These are phyloP conservation scores for Penicillium sp. DNA, from an alignment of 2,329 filamentous ascomycete genomes.

Conservation along the genomic window DNA sequence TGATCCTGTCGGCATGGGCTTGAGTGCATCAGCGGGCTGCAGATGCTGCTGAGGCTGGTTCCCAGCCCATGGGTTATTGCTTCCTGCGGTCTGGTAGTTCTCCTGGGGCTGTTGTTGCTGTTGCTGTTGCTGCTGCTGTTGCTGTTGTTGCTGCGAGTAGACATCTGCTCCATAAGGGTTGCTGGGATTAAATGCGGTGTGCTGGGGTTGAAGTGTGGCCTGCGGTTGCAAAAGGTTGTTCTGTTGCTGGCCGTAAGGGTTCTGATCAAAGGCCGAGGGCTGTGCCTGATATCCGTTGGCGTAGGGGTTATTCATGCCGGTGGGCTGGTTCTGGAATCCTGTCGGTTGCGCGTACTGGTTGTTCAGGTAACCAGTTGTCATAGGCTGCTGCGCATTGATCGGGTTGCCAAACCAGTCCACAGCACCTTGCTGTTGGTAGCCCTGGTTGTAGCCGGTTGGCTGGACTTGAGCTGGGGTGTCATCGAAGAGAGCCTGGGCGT, in stretches of 20 bases:
- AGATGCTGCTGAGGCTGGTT: slow-evolving; percentile 54
- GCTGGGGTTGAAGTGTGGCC: slow-evolving; percentile 56
- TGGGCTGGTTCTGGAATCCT: slow-evolving; percentile 61
- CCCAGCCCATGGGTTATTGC: slow-evolving; percentile 89
- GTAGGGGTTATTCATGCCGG: slow-evolving; percentile 68
- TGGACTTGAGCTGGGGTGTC: slow-evolving; percentile 71
- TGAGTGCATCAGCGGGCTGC: slow-evolving; percentile 60
- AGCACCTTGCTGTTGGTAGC: slow-evolving; percentile 92
- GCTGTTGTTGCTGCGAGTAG: slow-evolving; percentile 43
- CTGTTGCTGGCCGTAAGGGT: slow-evolving; percentile 42
- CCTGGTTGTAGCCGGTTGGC: slow-evolving; percentile 89
- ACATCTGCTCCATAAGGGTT: slow-evolving; percentile 55
- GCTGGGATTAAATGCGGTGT: slow-evolving; percentile 56
- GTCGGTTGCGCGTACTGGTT: slow-evolving; percentile 74
- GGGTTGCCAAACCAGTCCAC: slow-evolving; percentile 98
- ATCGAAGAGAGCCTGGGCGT: slow-evolving; percentile 84
- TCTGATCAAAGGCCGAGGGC: slow-evolving; percentile 66
- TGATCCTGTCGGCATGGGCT: slow-evolving; percentile 85
- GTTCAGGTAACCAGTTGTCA: slow-evolving; percentile 66
- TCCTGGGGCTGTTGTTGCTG: slow-evolving; percentile 53
- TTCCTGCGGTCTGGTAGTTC: slow-evolving; percentile 70
- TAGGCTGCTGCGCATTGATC: slow-evolving; percentile 71
- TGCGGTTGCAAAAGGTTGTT: slow-evolving; percentile 51
- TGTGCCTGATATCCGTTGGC: slow-evolving; percentile 65
- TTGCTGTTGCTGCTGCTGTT: slow-evolving; percentile 35